phyloP scores from a whole-genome alignment of 1,284 basidiomycete genomes.

The Phellinidium pouzarii region DNA sequence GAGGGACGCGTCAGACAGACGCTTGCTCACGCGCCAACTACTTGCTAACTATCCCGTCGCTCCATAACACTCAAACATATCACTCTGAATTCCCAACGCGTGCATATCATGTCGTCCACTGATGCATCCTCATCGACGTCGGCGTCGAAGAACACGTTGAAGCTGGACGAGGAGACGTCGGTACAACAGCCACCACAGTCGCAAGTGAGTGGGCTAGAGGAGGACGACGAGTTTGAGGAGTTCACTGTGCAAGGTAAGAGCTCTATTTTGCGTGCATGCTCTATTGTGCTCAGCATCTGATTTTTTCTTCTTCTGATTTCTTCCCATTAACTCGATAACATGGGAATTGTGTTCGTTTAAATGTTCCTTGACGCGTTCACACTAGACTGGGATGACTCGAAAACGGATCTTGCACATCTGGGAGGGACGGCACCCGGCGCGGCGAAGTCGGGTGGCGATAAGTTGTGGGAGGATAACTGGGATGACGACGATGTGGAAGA shows the following conservation, averaged over 20 bases:
- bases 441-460: constrained; percentile 69
- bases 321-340: not conserved
- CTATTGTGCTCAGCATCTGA: not conserved
- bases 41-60: no score
- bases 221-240: constrained; percentile 83
- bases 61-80: no score
- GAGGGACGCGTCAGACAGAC: no score
- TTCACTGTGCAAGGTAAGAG: constrained; percentile 60
- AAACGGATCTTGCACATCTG: constrained; percentile 74
- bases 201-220: constrained; percentile 69
- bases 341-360: not conserved
- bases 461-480: constrained; percentile 99
- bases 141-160: constrained; percentile 8
- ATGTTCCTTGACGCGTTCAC: not conserved
- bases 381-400: constrained; percentile 79
- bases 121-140: constrained; percentile 15
- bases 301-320: not conserved
- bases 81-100: not conserved
- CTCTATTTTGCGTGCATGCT: not conserved
- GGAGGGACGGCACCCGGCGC: constrained; percentile 63
- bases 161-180: constrained; percentile 10
- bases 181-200: constrained; percentile 28
- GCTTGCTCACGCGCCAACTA: no score
- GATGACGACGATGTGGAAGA: constrained; percentile 99
- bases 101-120: constrained; percentile 7